Percentiles rank a stretch among this genome's conserved stretches.
These are phyloP conservation scores for Boehmeria nivea DNA, from an alignment of 306 rosid species.

Conservation along the genomic window DNA sequence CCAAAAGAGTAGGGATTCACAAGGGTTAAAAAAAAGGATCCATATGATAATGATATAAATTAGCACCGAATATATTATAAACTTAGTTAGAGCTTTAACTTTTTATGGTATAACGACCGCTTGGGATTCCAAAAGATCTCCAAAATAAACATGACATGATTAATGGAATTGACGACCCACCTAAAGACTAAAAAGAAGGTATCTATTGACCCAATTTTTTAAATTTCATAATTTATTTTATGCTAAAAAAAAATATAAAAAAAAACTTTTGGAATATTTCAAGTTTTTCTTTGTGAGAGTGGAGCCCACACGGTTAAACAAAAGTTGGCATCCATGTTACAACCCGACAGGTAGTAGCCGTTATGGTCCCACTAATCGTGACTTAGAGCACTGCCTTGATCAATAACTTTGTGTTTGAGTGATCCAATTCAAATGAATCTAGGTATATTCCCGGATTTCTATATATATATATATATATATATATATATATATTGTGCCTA, in stretches of 20 bases:
- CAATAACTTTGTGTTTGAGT: slow-evolving; percentile 7
- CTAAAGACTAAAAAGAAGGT: slow-evolving; percentile 40
- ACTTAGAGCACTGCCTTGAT: slow-evolving; percentile 23
- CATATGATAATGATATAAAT: slow-evolving; percentile 1
- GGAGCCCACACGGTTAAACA: slow-evolving; percentile 85
- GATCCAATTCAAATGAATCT: slow-evolving; percentile 26
- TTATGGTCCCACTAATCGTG: slow-evolving; percentile 54
- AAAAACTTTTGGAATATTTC: slow-evolving; percentile 19
- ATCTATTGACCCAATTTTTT: slow-evolving; percentile 27
- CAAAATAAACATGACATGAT: slow-evolving; percentile 43
- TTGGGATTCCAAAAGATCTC: slow-evolving; percentile 76
- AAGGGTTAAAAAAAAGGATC: not conserved
- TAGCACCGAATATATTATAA: slow-evolving; percentile 12
- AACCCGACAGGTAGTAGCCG: slow-evolving; percentile 57
- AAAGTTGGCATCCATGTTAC: slow-evolving; percentile 63
- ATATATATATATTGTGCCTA: too few relatives aligned
- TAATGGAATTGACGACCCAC: slow-evolving; percentile 81
- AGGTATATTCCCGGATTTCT: slow-evolving; percentile 14
- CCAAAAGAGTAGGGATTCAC: not conserved
- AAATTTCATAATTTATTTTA: slow-evolving; percentile 5
- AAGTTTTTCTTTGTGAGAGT: slow-evolving; percentile 12
- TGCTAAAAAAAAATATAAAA: slow-evolving; percentile 7
- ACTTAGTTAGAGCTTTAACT: slow-evolving; percentile 21
- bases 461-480: too few relatives aligned
- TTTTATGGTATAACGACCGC: slow-evolving; percentile 43